A percentile compares a stretch with the other conserved stretches of the same genome.
Conservation (phyloP, 2,329 filamentous ascomycete genomes). For the Claviceps arundinis region DNA sequence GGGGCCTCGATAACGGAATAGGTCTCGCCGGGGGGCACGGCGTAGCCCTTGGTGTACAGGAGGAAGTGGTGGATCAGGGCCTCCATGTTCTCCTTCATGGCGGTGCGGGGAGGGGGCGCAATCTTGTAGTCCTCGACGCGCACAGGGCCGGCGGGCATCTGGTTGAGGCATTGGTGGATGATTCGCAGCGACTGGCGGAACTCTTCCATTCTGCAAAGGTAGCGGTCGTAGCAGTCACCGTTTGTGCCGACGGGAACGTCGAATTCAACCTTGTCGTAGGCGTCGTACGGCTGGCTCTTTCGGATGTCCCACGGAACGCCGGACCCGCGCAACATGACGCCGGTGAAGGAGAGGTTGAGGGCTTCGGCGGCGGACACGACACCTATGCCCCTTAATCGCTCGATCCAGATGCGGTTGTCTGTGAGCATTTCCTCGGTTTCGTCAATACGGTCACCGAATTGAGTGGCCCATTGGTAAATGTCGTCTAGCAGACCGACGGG, state of each 20-base stretch:
- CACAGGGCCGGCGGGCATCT: constrained; percentile 91
- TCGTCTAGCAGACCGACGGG: constrained; percentile 90
- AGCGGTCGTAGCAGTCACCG: constrained; percentile 98
- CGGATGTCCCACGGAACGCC: constrained; percentile 94
- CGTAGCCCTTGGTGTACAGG: constrained; percentile 96
- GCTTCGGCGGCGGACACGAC: constrained; percentile 85
- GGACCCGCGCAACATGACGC: constrained; percentile 95
- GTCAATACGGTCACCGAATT: constrained; percentile 96
- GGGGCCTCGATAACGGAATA: constrained; percentile 98
- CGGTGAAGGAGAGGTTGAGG: constrained; percentile 92
- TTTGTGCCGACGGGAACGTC: constrained; percentile 94
- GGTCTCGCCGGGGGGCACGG: constrained; percentile 92
- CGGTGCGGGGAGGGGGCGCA: constrained; percentile 81
- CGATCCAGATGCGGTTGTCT: constrained; percentile 98
- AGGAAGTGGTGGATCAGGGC: constrained; percentile 98
- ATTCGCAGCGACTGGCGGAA: constrained; percentile 97
- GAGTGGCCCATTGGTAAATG: constrained; percentile 99
- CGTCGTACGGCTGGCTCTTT: constrained; percentile 94
- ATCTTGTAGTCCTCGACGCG: constrained; percentile 99
- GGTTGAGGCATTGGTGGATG: constrained; percentile 97
- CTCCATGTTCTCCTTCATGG: constrained; percentile 99
- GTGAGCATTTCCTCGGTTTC: constrained; percentile 98
- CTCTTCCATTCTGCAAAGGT: constrained; percentile 98
- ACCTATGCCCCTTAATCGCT: constrained; percentile 79
- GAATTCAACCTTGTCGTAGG: constrained; percentile 95